These are phyloP conservation scores for Irpex lacteus DNA, from an alignment of 1,284 basidiomycete species.

Conservation along the genomic window DNA sequence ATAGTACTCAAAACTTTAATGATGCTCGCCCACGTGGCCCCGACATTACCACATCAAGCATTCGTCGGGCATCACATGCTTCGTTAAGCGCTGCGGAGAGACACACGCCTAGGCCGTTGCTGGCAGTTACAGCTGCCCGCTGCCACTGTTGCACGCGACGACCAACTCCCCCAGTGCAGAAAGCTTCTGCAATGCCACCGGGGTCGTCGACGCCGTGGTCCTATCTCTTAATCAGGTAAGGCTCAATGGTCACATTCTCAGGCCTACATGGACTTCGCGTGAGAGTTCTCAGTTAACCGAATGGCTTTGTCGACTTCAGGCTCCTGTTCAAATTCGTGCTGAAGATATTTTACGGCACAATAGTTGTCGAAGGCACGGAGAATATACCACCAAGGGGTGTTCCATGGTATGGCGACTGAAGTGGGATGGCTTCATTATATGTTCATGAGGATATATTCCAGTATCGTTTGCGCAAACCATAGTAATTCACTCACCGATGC, in stretches of 20 bases:
- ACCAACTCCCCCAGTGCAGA: not conserved
- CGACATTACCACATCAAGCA: not conserved
- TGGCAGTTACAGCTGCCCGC: too few relatives aligned
- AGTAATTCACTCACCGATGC: conserved; percentile 85
- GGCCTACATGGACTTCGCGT: not conserved
- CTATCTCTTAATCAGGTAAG: conserved; percentile 62
- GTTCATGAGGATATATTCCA: conserved; percentile 20
- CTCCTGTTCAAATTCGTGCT: conserved; percentile 75
- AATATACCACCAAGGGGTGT: conserved; percentile 67
- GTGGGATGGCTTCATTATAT: conserved; percentile 14
- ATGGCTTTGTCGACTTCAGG: conserved; percentile 32
- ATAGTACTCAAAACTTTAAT: not conserved
- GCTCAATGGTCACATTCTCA: not conserved
- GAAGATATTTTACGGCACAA: conserved; percentile 84
- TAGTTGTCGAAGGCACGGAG: conserved; percentile 79
- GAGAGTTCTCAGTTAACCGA: not conserved
- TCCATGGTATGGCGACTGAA: conserved; percentile 55
- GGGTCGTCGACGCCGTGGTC: conserved; percentile 64
- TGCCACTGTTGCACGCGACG: not conserved
- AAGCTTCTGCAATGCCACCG: conserved; percentile 27
- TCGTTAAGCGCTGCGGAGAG: too few relatives aligned
- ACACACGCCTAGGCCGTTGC: too few relatives aligned
- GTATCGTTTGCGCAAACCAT: conserved; percentile 77
- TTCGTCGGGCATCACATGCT: not conserved
- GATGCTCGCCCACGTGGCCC: conserved; percentile 1